Conservation (phyloP, 2,329 filamentous ascomycete species). For the Scedosporium aurantiacum region DNA sequence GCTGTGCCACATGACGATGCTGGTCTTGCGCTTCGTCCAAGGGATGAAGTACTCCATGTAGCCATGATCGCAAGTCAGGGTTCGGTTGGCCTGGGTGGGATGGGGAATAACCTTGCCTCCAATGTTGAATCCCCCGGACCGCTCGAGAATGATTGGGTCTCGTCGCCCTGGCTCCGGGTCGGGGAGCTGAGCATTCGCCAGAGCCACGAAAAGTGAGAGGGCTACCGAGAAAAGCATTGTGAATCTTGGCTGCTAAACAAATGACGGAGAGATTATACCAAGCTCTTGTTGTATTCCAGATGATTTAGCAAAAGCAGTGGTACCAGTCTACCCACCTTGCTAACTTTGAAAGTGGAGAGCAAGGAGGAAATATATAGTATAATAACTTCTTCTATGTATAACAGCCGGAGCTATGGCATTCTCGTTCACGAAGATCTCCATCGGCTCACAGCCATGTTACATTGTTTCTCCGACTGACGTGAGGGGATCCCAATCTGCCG, state of each 20-base stretch:
- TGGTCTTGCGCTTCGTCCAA: conserved; percentile 19
- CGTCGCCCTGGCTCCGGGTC: not conserved
- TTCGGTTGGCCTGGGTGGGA: conserved; percentile 17
- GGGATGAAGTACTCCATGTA: conserved; percentile 28
- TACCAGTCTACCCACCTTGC: not conserved
- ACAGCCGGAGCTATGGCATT: not conserved
- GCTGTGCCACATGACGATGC: conserved; percentile 27
- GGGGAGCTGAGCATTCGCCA: not conserved
- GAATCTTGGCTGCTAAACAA: not conserved
- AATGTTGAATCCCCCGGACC: conserved; percentile 23
- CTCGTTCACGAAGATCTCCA: too few relatives aligned
- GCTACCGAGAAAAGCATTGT: not conserved
- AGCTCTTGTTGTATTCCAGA: not conserved
- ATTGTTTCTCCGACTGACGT: not conserved
- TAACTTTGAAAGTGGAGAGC: not conserved
- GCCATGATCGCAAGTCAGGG: conserved; percentile 25
- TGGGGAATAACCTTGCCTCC: conserved; percentile 18
- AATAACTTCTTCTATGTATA: not conserved
- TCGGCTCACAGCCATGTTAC: too few relatives aligned
- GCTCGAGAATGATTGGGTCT: conserved; percentile 16
- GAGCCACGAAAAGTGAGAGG: not conserved
- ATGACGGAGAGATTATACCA: not conserved
- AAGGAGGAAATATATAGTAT: not conserved
- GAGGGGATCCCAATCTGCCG: not conserved
- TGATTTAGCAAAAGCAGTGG: not conserved